Evolutionary conservation across 805 yeast species (phyloP), one percentile per base, ranked within the genome.

Genomic region (Hanseniaspora nectarophila): DNA sequence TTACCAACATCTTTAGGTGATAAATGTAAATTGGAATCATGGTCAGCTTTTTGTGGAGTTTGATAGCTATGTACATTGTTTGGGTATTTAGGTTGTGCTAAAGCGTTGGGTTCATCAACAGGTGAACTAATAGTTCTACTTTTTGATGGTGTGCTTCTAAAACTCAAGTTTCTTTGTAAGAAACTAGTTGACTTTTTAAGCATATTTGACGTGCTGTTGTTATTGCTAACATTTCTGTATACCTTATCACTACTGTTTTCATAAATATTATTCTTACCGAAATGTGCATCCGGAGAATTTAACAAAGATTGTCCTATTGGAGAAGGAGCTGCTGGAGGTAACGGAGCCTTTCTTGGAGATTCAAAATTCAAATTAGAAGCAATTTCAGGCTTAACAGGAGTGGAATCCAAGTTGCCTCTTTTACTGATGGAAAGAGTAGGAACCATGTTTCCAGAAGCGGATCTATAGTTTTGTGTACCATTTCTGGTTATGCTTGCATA

Each of bases 271-370:
- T 18, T 35, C 24, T 50, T 50, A 10, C 24, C 20, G 21, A 18
- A 28, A 13, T 29, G 21, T n/a, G 3, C 32, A 16, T 33, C 43
- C 13, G 69, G 69, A 2, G 69, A 65, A 53, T 58, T 58, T 7
- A 64, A 64, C n/a, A 68, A 61, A 46, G 67, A 69, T 2, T 32
- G 26, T 8, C 26, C 28, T 10, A 69, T 68, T 4, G 75, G 75
- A 32, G 73, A 68, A 42, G 74, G 72, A 29, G 65, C 66, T 1
- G 71, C 59, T 2, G 88, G 88, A 0, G 87, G 87, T 49, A 73
- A 74, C 1, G 89, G 89, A 0, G 87, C 85, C 59, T 71, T 79
- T 65, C 87, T 72, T n/a, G 87, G 86, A 0, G 87, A 81, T 18
- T 72, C 65, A 60, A 81, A 81, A 12, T 8, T 31, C 15, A 32